Conservation (phyloP, 2,329 filamentous ascomycete genomes). For the Penicillium hordei region DNA sequence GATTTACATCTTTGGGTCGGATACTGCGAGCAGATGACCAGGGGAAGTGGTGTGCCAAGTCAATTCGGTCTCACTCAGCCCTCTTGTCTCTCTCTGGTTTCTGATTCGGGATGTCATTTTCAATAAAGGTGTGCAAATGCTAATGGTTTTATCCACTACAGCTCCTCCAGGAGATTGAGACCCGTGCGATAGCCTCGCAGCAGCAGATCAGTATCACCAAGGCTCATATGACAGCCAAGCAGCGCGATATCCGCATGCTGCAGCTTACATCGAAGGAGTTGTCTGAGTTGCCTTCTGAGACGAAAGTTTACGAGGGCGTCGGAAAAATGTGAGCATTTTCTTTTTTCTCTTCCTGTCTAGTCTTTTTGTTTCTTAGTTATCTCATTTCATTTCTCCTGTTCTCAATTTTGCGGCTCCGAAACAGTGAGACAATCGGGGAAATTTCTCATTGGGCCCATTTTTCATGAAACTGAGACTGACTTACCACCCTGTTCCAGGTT, state of each 20-base stretch:
- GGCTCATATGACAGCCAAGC: conserved; percentile 79
- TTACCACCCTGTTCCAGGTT: conserved; percentile 63
- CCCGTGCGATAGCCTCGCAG: conserved; percentile 81
- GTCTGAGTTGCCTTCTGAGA: conserved; percentile 69
- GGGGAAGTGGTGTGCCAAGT: neutral
- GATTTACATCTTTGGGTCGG: neutral
- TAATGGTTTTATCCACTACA: conserved; percentile 40
- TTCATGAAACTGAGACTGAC: neutral
- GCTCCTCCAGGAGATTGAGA: conserved; percentile 92
- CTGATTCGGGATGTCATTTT: neutral
- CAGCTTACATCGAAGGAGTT: conserved; percentile 85
- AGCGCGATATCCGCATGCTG: conserved; percentile 83
- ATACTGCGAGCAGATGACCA: neutral
- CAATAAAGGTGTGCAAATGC: neutral
- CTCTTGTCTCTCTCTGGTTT: neutral
- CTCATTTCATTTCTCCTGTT: conserved; percentile 4
- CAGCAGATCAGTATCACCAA: conserved; percentile 88
- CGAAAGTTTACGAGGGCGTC: conserved; percentile 87
- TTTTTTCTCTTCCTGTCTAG: neutral
- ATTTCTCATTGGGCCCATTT: neutral
- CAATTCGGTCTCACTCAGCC: conserved; percentile 1
- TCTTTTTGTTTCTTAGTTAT: conserved; percentile 20
- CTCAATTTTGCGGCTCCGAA: neutral
- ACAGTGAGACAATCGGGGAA: neutral
- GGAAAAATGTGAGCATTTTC: conserved; percentile 79